phyloP scores from a whole-genome alignment of 345 rosid genomes.

The Durio zibethinus region DNA sequence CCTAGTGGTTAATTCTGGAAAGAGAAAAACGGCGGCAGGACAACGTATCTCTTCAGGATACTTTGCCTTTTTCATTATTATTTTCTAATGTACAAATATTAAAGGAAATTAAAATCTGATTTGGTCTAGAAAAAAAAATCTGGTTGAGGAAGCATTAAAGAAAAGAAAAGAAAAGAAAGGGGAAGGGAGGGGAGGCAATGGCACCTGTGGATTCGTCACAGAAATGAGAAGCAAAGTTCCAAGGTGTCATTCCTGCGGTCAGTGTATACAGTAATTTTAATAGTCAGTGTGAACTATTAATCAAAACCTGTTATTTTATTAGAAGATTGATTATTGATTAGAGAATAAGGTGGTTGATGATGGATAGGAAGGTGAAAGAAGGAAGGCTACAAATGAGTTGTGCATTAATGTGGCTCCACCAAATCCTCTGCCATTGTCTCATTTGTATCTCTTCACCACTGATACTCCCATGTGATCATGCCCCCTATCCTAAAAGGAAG shows the following conservation, averaged over 20 bases:
- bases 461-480: slow-evolving; percentile 51
- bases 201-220: slow-evolving; percentile 32
- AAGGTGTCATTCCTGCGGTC: slow-evolving; percentile 32
- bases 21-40: not conserved
- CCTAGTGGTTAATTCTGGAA: not conserved
- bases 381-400: slow-evolving; percentile 29
- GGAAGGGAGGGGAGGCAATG: not conserved
- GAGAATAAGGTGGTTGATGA: not conserved
- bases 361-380: slow-evolving; percentile 10
- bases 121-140: not conserved
- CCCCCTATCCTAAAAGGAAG: slow-evolving; percentile 5
- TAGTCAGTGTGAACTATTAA: not conserved
- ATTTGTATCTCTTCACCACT: slow-evolving; percentile 38
- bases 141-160: slow-evolving; percentile 2
- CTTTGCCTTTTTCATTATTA: not conserved
- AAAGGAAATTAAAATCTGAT: not conserved
- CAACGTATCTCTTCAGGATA: not conserved
- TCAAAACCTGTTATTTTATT: not conserved
- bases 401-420: slow-evolving; percentile 62
- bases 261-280: slow-evolving; percentile 1
- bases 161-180: slow-evolving; percentile 11
- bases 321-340: not conserved
- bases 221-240: slow-evolving; percentile 34
- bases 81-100: not conserved
- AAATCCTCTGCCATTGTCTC: slow-evolving; percentile 63